Base-by-base conservation (phyloP, 1,139 yeast species). In the Hyphopichia wangnamkhiaoensis region DNA sequence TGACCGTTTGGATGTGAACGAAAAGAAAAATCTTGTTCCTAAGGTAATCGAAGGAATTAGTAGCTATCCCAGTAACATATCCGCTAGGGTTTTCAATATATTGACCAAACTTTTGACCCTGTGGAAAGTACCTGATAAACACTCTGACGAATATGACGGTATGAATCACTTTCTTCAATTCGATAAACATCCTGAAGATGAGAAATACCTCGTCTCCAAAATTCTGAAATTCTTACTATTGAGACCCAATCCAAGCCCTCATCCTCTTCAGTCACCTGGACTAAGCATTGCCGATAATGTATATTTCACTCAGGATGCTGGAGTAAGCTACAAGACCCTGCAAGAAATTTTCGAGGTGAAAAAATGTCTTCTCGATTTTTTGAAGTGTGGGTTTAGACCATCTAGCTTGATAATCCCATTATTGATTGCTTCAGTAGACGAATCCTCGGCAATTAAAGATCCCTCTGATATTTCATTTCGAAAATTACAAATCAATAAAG, bases 271-370 rank as follows among this genome's bases (percentile, higher is more conserved):
- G 18, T 69, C 79, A 37, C 87, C 93, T 0, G 95, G 96, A 0
- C 62, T 89, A 41, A 69, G 81, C 18, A 56, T 70, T 0, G 57
- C 59, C 0, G 88, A 84, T 40, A 71, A 74, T 24, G 57, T 76
- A 1, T 86, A 80, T 52, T 77, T 88, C 51, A 82, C 88, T 0
- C 72, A 72, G 38, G 79, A 79, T 45, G 88, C 94, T 4, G 89
- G 91, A 12, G 77, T 81, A 0, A 56, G 74, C 0, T 80, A 76
- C 52, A 75, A 74, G 33, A 65, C 76, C 2, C 46, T 45, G n/a
- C 69, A 71, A 1, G 80, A 76, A 18, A 59, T 87, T 30, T 48
- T 65, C 1, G 54, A 50, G 0, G 74, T 75, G 29, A 87, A 84
- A 52, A 42, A 44, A 2, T 47, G 55, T 4, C 46, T 71, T 12